phyloP scores from a whole-genome alignment of 2,329 filamentous ascomycete genomes.

The Oidium heveae region DNA sequence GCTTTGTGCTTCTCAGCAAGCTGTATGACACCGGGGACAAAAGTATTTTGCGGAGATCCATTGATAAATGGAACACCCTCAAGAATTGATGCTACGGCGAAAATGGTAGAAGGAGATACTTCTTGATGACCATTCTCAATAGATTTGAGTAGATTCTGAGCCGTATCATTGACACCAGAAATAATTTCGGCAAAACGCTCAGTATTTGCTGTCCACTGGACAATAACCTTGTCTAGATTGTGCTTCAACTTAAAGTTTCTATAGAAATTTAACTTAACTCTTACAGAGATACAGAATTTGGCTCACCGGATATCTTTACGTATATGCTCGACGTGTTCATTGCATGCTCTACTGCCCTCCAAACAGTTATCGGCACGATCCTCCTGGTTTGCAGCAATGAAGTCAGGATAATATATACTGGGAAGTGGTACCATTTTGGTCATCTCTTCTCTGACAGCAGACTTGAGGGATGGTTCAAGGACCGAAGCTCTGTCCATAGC shows the following conservation, averaged over 20 bases:
- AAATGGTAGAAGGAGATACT: conserved; percentile 85
- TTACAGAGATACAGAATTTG: background rate
- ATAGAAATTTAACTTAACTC: background rate
- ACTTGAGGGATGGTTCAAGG: conserved; percentile 84
- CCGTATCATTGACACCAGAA: conserved; percentile 81
- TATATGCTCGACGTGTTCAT: conserved; percentile 75
- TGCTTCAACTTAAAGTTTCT: conserved; percentile 77
- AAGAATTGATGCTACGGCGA: conserved; percentile 81
- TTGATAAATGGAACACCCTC: conserved; percentile 92
- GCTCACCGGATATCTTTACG: conserved; percentile 66
- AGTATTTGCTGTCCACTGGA: conserved; percentile 97
- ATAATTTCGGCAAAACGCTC: conserved; percentile 85
- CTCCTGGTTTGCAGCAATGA: conserved; percentile 96
- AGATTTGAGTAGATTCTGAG: conserved; percentile 71
- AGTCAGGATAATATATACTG: conserved; percentile 96
- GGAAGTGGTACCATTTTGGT: conserved; percentile 64
- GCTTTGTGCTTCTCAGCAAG: conserved; percentile 67
- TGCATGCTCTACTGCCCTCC: conserved; percentile 58
- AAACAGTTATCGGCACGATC: conserved; percentile 83
- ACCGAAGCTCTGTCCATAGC: conserved; percentile 93
- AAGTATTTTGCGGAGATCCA: conserved; percentile 96
- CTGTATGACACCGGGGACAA: conserved; percentile 76
- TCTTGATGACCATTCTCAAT: conserved; percentile 75
- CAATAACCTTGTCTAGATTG: conserved; percentile 76
- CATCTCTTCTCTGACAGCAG: conserved; percentile 82